Evolutionary conservation across 345 rosid genomes (phyloP).

Genomic region (Corymbia maculata): DNA sequence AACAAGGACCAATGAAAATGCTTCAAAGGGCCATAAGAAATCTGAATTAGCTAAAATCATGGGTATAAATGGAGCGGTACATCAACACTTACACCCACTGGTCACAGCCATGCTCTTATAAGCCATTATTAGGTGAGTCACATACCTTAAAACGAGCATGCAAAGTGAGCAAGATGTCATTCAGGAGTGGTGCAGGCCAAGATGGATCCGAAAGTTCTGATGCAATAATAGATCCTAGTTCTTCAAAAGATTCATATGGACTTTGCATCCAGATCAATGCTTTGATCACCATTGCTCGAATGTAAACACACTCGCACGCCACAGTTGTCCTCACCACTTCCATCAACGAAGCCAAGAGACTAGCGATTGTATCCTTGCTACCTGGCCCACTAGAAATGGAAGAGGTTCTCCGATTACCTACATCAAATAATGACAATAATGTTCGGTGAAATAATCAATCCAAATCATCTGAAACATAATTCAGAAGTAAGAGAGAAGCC

Average conservation of each 20-base stretch:
- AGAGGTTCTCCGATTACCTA: constrained; percentile 61
- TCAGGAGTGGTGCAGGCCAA: constrained; percentile 90
- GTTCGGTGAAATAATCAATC: not conserved
- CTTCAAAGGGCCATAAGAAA: not conserved
- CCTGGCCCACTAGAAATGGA: constrained; percentile 56
- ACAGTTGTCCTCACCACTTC: constrained; percentile 99
- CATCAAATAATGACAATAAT: not conserved
- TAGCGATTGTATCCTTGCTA: constrained; percentile 83
- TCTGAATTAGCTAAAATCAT: not conserved
- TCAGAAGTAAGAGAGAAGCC: not conserved
- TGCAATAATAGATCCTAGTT: constrained; percentile 89
- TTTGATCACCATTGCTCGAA: constrained; percentile 97
- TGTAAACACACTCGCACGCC: constrained; percentile 98
- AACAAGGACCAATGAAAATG: not conserved
- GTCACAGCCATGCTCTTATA: not conserved
- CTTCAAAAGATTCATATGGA: constrained; percentile 89
- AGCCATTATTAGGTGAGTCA: not conserved
- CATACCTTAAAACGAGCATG: constrained; percentile 99
- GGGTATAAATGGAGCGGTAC: not conserved
- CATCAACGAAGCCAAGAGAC: constrained; percentile 88
- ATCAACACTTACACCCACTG: not conserved
- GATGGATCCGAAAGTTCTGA: constrained; percentile 98
- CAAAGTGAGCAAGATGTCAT: constrained; percentile 90
- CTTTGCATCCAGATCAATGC: constrained; percentile 99
- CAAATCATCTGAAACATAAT: not conserved